Evolutionary conservation across 2,329 filamentous ascomycete species (phyloP), one percentile per base, ranked within the genome.

Genomic region (Pseudofabraea citricarpa): DNA sequence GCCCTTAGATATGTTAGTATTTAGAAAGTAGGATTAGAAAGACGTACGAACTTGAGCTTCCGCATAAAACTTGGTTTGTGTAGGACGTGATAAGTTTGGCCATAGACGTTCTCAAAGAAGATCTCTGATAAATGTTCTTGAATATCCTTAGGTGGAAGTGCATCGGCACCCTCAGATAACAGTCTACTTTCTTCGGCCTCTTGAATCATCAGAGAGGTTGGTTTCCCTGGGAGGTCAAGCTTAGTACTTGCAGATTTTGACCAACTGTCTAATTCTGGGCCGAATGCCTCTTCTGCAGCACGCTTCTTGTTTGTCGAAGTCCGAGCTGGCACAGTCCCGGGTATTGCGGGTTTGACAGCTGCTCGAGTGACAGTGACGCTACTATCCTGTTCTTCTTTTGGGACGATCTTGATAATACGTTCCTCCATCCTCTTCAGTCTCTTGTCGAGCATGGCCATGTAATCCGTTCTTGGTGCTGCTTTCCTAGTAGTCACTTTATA

Each of bases 361-460:
- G 90, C 90, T 45, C 93, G 77, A 5, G 84, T 84, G 27, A 95
- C 83, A 6, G 75, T 72, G 7, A 76, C 70, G 46, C 84, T 62
- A 8, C 66, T 73, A 32, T 85, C 82, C 50, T 87, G 77, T 51
- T 94, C 90, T 32, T 88, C 79, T 60, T 91, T 95, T 0, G 93
- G 91, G 21, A 97, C 85, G 46, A 91, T 85, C 64, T 95, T 95
- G 68, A 97, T 94, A 50, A 97, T 93, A 44, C 91, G 84, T 58
- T 97, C 91, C 65, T 98, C 93, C 93, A 97, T 97, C 45, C 91
- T 77, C 71, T 95, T 96, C 53, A 97, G 66, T 41, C 93, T 79
- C 67, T 95, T 96, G 67, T 97, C 93, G 56, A 97, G 70, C 90
- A 97, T 97, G 32, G 90, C 90, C 93, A 97, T 97, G 65, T 97